phyloP scores from a whole-genome alignment of 2,329 filamentous ascomycete genomes.

The Aspergillus quadrilineatus region DNA sequence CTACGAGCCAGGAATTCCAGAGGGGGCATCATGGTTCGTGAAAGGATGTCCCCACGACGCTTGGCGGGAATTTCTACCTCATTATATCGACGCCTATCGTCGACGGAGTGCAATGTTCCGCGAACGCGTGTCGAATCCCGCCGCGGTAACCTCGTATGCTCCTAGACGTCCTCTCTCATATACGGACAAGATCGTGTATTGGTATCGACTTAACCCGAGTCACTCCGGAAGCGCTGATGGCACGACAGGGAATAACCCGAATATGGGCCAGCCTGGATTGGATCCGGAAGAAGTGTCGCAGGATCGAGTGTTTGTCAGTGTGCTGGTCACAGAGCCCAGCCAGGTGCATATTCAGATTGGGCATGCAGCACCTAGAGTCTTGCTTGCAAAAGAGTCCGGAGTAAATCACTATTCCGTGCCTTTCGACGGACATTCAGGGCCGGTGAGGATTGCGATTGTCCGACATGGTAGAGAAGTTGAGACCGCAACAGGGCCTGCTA shows the following conservation, averaged over 20 bases:
- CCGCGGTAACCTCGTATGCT: slow-evolving; percentile 38
- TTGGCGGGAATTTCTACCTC: slow-evolving; percentile 33
- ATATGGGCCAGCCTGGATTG: slow-evolving; percentile 28
- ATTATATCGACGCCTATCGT: slow-evolving; percentile 38
- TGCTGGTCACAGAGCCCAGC: slow-evolving; percentile 27
- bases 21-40: slow-evolving; percentile 42
- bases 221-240: slow-evolving; percentile 29
- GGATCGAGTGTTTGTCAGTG: slow-evolving; percentile 35
- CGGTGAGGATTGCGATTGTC: slow-evolving; percentile 28
- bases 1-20: slow-evolving; percentile 48
- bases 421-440: slow-evolving; percentile 31
- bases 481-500: slow-evolving; percentile 28
- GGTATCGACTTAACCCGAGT: slow-evolving; percentile 37
- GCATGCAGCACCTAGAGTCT: slow-evolving; percentile 17
- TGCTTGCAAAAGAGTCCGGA: slow-evolving; percentile 24
- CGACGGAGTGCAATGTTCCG: slow-evolving; percentile 8
- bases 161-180: slow-evolving; percentile 17
- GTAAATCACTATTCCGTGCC: slow-evolving; percentile 35
- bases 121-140: background rate
- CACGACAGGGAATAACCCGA: slow-evolving; percentile 37
- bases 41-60: slow-evolving; percentile 27
- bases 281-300: slow-evolving; percentile 29
- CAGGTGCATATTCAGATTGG: slow-evolving; percentile 33
- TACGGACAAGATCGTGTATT: slow-evolving; percentile 34
- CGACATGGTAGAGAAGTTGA: slow-evolving; percentile 25